Base-by-base conservation (phyloP, 2,329 filamentous ascomycete species). In the Phyllosticta capitalensis region DNA sequence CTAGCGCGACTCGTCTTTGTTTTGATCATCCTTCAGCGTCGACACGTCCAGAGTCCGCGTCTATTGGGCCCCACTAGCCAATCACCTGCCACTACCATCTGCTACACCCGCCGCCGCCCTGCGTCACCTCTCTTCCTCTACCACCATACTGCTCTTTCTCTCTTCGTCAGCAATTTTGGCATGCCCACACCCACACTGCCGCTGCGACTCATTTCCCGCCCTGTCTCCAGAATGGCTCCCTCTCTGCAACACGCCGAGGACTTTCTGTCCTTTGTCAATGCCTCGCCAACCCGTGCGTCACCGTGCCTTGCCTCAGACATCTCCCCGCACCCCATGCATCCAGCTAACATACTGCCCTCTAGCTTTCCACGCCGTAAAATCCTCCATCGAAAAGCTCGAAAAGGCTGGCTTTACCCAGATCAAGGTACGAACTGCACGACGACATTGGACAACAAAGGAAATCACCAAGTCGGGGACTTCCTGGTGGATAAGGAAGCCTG, bases 351-450 rank as follows among this genome's bases (percentile, higher is more conserved):
- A 33, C 33, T 12, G 10, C 10, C 53, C n/a, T 53, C 30, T 61
- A 96, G 92, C 94, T 61, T 99, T 95, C 77, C 94, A 99, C 79
- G 92, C 92, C 62, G 92, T 96, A 61, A 85, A 86, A 60, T 88
- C 87, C 54, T 84, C 91, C 65, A 87, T 87, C 67, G 76, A 85
- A 64, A 86, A 88, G 59, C 83, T 99, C 57, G 83, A 88, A 66
- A 83, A 87, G 66, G 92, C 90, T 55, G 92, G 92, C 61, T 99
- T 97, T 80, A 81, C 83, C 67, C 84, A 88, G 67, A 89, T 99
- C 76, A 89, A 86, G 75, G 84, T 85, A 65, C 17, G 62, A 10
- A 38, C 9, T 38, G 30, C n/a, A n/a, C n/a, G n/a, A n/a, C n/a
- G n/a, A n/a, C n/a, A n/a, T n/a, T n/a, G n/a, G n/a, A n/a, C n/a